Base-by-base conservation (phyloP, 768 basidiomycete species). In the Asterophora parasitica region DNA sequence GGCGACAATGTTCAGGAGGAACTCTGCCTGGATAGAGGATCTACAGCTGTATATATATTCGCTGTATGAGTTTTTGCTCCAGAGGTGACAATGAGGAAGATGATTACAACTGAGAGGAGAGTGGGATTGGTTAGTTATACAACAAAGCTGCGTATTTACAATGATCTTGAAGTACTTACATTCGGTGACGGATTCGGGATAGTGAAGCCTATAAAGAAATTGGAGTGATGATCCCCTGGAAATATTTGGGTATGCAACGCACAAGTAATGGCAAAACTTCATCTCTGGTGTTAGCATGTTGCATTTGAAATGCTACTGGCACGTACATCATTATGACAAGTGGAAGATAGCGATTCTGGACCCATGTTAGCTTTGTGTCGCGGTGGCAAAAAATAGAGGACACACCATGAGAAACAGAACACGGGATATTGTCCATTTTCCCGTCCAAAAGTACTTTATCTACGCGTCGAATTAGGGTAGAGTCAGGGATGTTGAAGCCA, bases 371-470 rank as follows among this genome's bases (percentile, higher is more conserved):
- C 23, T 7, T n/a, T 15, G 19, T 4, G 9, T 16, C 8, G 13
- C 11, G 40, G 8, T 12, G 10, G 11, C 16, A 32, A 23, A 23
- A 27, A 13, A 17, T 11, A 8, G 10, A 7, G 9, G 44, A 44
- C 70, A 38, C 39, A 73, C 73, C 38, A 65, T 44, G 42, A 72
- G 61, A 42, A 71, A 74, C 8, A 74, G 52, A 16, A 61, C 52
- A 48, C 67, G 65, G 9, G 71, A 68, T 19, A 61, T 48, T 1
- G 62, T 62, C 64, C 66, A 71, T 43, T 58, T 44, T 9, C 69
- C 67, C 4, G 56, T 61, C 71, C 73, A 75, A 52, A 72, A 75
- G 43, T 70, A 64, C 39, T 65, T 57, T 8, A 67, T 57, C 73
- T 72, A 48, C 19, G 30, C 17, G 12, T 46, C 16, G 35, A 37